A percentile compares a stretch with the other conserved stretches of the same genome.
Evolutionary conservation across 2,329 filamentous ascomycete genomes (phyloP).

Genomic region (Ophioceras dolichostomum): DNA sequence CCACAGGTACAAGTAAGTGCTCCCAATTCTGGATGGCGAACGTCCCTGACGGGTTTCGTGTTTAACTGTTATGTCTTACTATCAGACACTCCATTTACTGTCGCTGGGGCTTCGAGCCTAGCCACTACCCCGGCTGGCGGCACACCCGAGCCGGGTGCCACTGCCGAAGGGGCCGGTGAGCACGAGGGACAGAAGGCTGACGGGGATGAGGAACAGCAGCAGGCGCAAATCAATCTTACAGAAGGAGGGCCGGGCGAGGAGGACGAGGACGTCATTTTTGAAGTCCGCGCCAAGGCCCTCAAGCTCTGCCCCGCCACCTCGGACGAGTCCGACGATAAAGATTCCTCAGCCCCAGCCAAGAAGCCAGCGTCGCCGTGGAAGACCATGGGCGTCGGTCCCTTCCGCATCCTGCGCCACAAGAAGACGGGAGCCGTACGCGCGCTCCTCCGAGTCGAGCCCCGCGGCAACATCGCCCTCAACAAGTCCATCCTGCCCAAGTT

Average conservation of each 20-base stretch:
- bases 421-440: constrained; percentile 54
- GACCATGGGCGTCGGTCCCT: constrained; percentile 56
- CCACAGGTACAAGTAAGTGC: constrained; percentile 30
- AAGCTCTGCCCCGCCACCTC: constrained; percentile 45
- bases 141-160: constrained; percentile 42
- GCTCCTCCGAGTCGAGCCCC: constrained; percentile 61
- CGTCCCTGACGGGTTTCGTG: no score
- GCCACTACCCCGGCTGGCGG: constrained; percentile 46
- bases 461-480: constrained; percentile 64
- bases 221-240: constrained; percentile 60
- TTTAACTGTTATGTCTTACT: neutral
- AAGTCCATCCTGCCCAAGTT: constrained; percentile 48
- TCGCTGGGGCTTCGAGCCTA: constrained; percentile 47
- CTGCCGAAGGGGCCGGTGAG: constrained; percentile 24
- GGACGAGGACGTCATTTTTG: constrained; percentile 57
- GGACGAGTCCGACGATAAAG: constrained; percentile 29
- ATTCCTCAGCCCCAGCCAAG: constrained; percentile 26
- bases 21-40: no score
- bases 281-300: constrained; percentile 58
- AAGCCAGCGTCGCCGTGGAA: constrained; percentile 48
- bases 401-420: constrained; percentile 65
- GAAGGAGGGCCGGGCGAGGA: constrained; percentile 56
- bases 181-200: constrained; percentile 31
- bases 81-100: constrained; percentile 41
- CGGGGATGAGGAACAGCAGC: constrained; percentile 41